A percentile compares a stretch with the other conserved stretches of the same genome.
Conservation (phyloP, 345 rosid genomes). For the Eucalyptus sp. region DNA sequence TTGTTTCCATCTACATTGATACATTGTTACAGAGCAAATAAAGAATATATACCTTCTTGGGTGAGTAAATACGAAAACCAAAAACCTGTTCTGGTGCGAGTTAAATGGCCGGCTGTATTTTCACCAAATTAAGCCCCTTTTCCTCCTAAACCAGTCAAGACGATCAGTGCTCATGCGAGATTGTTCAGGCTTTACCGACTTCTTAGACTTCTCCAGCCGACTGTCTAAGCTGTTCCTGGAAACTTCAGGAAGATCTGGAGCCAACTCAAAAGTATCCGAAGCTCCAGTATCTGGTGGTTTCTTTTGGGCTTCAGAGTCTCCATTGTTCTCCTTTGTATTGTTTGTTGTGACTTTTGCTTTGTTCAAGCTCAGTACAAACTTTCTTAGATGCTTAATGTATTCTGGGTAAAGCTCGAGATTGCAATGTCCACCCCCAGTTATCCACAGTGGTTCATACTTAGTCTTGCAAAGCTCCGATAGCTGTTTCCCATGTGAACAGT, state of each 20-base stretch:
- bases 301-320: slow-evolving; percentile 30
- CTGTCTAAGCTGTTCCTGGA: slow-evolving; percentile 97
- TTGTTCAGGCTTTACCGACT: slow-evolving; percentile 71
- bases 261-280: slow-evolving; percentile 60
- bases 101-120: slow-evolving; percentile 1
- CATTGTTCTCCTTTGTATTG: slow-evolving; percentile 17
- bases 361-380: slow-evolving; percentile 44
- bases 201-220: slow-evolving; percentile 86
- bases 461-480: slow-evolving; percentile 76
- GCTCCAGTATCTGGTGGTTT: slow-evolving; percentile 44
- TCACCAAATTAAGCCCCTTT: slow-evolving; percentile 72
- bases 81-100: background rate
- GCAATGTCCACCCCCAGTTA: slow-evolving; percentile 85
- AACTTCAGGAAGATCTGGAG: slow-evolving; percentile 59
- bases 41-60: slow-evolving; percentile 3
- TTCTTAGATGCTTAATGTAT: slow-evolving; percentile 71
- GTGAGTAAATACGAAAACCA: background rate
- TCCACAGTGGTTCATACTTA: slow-evolving; percentile 84
- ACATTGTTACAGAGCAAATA: background rate
- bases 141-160: slow-evolving; percentile 63
- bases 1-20: background rate
- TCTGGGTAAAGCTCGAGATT: slow-evolving; percentile 87
- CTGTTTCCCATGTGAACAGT: slow-evolving; percentile 79
- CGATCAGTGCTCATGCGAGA: slow-evolving; percentile 94
- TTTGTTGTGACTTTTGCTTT: slow-evolving; percentile 37